phyloP scores from a whole-genome alignment of 331 rosid genomes.

The Quercus lobata region DNA sequence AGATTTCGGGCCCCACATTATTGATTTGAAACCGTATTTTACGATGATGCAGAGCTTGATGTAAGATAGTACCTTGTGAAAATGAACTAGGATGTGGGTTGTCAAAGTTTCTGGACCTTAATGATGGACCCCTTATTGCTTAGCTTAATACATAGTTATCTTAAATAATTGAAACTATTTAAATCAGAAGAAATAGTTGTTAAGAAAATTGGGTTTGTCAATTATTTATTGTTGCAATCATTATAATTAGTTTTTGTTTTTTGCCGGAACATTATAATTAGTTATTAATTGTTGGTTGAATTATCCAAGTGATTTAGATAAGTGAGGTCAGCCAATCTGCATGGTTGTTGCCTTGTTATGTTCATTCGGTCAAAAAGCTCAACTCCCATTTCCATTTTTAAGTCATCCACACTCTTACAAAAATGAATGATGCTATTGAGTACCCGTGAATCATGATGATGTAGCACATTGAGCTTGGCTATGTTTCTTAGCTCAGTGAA shows the following conservation, averaged over 20 bases:
- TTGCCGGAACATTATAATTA: too few relatives aligned
- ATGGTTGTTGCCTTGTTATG: too few relatives aligned
- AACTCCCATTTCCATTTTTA: too few relatives aligned
- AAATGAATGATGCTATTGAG: too few relatives aligned
- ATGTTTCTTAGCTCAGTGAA: too few relatives aligned
- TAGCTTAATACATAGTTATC: neutral
- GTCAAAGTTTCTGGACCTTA: neutral
- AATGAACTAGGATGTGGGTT: slow-evolving; percentile 2
- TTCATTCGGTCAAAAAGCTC: too few relatives aligned
- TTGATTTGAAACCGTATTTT: neutral
- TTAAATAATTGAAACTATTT: neutral
- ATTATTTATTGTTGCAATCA: neutral
- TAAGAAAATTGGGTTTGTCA: neutral
- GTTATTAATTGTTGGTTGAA: neutral
- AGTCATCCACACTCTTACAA: too few relatives aligned
- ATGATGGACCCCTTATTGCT: neutral
- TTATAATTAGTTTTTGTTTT: neutral
- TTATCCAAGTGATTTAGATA: too few relatives aligned
- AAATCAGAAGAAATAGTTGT: neutral
- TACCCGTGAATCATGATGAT: too few relatives aligned
- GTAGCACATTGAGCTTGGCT: too few relatives aligned
- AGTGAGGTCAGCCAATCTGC: too few relatives aligned
- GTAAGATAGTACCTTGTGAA: neutral
- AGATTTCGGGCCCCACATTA: too few relatives aligned
- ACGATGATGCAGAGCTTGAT: neutral